Percentiles rank a stretch among this genome's conserved stretches.
These are phyloP conservation scores for Trypanosoma melophagium DNA, from an alignment of 208 protist species.

Conservation along the genomic window DNA sequence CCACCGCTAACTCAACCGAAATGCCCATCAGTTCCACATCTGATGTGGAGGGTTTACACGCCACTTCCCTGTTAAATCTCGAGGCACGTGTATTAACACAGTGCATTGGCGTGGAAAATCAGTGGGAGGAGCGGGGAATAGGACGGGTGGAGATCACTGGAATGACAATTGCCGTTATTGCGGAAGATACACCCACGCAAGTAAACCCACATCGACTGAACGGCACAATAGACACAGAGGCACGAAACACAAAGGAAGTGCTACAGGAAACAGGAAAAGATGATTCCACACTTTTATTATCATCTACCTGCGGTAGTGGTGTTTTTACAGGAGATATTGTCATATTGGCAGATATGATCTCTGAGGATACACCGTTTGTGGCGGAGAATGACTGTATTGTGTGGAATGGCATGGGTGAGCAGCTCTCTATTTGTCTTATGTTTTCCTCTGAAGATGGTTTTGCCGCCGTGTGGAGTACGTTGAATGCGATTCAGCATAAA, in stretches of 20 bases:
- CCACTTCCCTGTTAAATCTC: conserved; percentile 53
- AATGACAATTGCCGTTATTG: conserved; percentile 62
- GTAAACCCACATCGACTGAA: too few relatives aligned
- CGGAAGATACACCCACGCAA: neutral
- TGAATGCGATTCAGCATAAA: conserved; percentile 77
- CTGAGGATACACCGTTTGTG: conserved; percentile 74
- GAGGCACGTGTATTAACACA: conserved; percentile 78
- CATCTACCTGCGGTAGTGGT: too few relatives aligned
- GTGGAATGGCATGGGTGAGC: conserved; percentile 81
- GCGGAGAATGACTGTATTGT: conserved; percentile 86
- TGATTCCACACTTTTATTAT: too few relatives aligned
- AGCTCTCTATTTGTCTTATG: conserved; percentile 79
- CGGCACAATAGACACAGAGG: too few relatives aligned
- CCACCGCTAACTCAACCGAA: too few relatives aligned
- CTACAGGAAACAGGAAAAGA: neutral
- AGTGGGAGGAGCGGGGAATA: conserved; percentile 68
- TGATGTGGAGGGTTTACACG: neutral
- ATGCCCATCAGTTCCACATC: neutral
- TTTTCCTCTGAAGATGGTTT: conserved; percentile 74
- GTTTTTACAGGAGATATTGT: conserved; percentile 19
- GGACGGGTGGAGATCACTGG: conserved; percentile 60
- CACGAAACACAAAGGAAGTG: neutral
- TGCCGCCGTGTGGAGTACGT: conserved; percentile 67
- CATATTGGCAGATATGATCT: conserved; percentile 73
- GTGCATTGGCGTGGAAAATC: conserved; percentile 61